phyloP scores from a whole-genome alignment of 164 flowering plant species.

The Chimonanthus salicifolius region DNA sequence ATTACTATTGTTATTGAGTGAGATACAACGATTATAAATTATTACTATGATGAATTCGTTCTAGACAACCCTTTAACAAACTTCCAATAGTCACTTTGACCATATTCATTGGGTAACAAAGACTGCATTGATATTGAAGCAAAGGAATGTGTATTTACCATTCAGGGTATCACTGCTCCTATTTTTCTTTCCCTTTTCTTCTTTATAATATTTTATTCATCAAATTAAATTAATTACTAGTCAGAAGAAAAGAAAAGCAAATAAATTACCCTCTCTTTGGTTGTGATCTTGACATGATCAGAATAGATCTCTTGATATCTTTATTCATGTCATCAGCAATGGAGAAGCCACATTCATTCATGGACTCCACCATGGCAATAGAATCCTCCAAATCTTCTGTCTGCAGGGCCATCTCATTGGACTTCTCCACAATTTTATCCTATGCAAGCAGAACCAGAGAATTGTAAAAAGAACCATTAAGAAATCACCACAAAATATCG shows the following conservation, averaged over 20 bases:
- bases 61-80: too few relatives aligned
- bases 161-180: not conserved
- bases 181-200: not conserved
- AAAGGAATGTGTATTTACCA: too few relatives aligned
- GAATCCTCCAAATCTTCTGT: constrained; percentile 81
- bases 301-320: constrained; percentile 62
- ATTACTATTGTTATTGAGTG: too few relatives aligned
- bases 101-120: too few relatives aligned
- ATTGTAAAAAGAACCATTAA: not conserved
- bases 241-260: not conserved
- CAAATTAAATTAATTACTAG: not conserved
- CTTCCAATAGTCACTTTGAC: too few relatives aligned
- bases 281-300: constrained; percentile 47
- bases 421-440: constrained; percentile 42
- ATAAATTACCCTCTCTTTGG: constrained; percentile 43
- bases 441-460: constrained; percentile 7
- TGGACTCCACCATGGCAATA: constrained; percentile 54
- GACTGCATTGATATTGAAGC: too few relatives aligned
- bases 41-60: too few relatives aligned
- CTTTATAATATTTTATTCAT: too few relatives aligned
- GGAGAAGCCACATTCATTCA: constrained; percentile 66
- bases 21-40: too few relatives aligned
- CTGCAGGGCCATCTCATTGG: constrained; percentile 53
- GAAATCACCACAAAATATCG: not conserved
- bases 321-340: constrained; percentile 67